Evolutionary conservation across 2,329 filamentous ascomycete genomes (phyloP), one percentile per base, ranked within the genome.

Genomic region (Fusarium protoensiforme): DNA sequence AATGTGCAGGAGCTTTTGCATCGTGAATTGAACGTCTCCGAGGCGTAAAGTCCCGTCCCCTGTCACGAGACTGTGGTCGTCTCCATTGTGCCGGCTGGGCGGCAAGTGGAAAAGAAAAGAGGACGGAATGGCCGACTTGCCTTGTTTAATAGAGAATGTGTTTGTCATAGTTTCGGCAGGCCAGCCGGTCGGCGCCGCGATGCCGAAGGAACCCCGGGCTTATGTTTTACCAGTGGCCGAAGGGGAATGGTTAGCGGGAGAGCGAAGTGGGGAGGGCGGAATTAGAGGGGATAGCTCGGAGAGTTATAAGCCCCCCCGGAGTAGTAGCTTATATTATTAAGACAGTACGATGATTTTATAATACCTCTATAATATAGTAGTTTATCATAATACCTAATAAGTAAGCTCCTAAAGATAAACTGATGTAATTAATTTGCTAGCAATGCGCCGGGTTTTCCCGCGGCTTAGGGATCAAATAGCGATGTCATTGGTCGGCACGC

Each of bases 131-230:
- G 18, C 46, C 22, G 43, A 4, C 27, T 48, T 16, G 48, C 24
- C 20, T n/a, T 54, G 63, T 59, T 27, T 33, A 58, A 38, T 35
- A 29, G 1, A 43, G 43, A 48, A 38, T 18, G n/a, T 39, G 43
- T 70, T 69, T 69, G 68, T 70, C 66, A 70, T 70, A 29, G 36
- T 18, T 38, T 39, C 14, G 24, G 20, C 16, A 43, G 6, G 10
- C 22, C n/a, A 14, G 62, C 62, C 31, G 51, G 31, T 54, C 51
- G 13, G 51, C 13, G 51, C 67, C 68, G 39, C 51, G 24, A 69
- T 67, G 7, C 68, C 68, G 68, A 71, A 41, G 31, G 58, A 71
- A 62, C 41, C 36, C 68, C 68, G 68, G 68, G 22, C 43, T 31
- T 38, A 62, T 31, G 22, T 70, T 66, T 65, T 53, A 38, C 68